Evolutionary conservation across 345 rosid genomes (phyloP), one percentile per base, ranked within the genome.

Genomic region (Rhodomyrtus tomentosa): DNA sequence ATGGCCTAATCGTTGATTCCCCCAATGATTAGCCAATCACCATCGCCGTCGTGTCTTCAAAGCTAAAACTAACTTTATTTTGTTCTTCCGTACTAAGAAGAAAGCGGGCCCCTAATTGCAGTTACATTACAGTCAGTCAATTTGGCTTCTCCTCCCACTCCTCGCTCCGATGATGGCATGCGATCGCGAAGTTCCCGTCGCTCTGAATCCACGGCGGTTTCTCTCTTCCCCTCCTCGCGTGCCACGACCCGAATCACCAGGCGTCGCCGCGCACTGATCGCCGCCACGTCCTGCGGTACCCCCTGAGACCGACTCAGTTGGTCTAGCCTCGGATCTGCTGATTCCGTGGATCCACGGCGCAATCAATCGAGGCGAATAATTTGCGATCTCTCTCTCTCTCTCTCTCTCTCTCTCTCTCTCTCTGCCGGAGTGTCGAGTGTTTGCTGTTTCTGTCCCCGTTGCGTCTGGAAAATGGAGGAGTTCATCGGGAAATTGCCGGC

Each of bases 401-500:
- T 58, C 4, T 68, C 1, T 32, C 76, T 68, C 24, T 16, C 76
- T 62, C 42, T 62, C 74, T 27, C 18, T 13, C 36, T 58, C 4
- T 68, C 1, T 32, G 45, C 79, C 79, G 45, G 79, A 18, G 79
- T 18, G 45, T 18, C 79, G 51, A 20, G 25, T 56, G 49, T 56
- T 13, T 80, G 55, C 16, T 10, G 54, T 87, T 84, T 22, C 88
- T 53, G 53, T 84, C 86, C 86, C 88, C 68, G 86, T 86, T 73
- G 85, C 85, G 55, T 42, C 91, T 83, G 82, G 80, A 73, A 52
- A 52, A 88, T 95, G 94, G 93, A 93, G 53, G 85, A 83, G 86
- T 94, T 92, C 90, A 72, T 96, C 18, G 96, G 94, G 29, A 91
- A 91, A 82, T 86, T 96, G 87, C 96, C 98, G 81, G 56, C 95